These are phyloP conservation scores for Magnolia changhungtana DNA, from an alignment of 164 flowering plant species.

Conservation along the genomic window DNA sequence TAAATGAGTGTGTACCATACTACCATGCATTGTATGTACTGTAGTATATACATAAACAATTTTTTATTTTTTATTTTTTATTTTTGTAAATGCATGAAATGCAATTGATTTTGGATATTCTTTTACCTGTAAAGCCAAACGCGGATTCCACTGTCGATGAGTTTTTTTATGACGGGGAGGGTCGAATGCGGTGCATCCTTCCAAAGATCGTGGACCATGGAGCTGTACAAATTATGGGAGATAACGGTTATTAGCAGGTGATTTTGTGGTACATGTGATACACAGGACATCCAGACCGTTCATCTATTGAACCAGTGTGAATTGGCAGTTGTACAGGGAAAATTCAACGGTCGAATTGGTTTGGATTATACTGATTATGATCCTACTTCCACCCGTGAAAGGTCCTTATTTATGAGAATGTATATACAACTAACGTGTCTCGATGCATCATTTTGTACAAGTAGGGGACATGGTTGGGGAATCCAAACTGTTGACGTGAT, in stretches of 20 bases:
- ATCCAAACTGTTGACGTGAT: too few relatives aligned
- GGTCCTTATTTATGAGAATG: too few relatives aligned
- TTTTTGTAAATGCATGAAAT: neutral
- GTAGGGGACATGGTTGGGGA: too few relatives aligned
- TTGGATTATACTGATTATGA: too few relatives aligned
- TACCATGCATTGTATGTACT: neutral
- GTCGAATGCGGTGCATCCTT: neutral
- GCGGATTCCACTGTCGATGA: constrained; percentile 8
- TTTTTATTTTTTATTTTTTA: neutral
- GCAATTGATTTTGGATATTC: neutral
- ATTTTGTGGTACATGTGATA: neutral
- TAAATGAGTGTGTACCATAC: neutral
- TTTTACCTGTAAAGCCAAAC: constrained; percentile 17
- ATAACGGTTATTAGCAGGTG: neutral
- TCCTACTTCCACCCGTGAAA: too few relatives aligned
- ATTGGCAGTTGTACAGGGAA: too few relatives aligned
- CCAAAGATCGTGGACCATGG: neutral
- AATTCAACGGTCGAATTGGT: too few relatives aligned
- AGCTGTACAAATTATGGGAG: neutral
- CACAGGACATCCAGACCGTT: too few relatives aligned
- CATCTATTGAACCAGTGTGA: too few relatives aligned
- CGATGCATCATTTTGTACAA: too few relatives aligned
- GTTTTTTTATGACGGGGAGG: constrained; percentile 10
- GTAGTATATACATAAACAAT: neutral
- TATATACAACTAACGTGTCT: too few relatives aligned